Evolutionary conservation across 2,329 filamentous ascomycete species (phyloP), one percentile per base, ranked within the genome.

Genomic region (Grosmannia clavigera): DNA sequence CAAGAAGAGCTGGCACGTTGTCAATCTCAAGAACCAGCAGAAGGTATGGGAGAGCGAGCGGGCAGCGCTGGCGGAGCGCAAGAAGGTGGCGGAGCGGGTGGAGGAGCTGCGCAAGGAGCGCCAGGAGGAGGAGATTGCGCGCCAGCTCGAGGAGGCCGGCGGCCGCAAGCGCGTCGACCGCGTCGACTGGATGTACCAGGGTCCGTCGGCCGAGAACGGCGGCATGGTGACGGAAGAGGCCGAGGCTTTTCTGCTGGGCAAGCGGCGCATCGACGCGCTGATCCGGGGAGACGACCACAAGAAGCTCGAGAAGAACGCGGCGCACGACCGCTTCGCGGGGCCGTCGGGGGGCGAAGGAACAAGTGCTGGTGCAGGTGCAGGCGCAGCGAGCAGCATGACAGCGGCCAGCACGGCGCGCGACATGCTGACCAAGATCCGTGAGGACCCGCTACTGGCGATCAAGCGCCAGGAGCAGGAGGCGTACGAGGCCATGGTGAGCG

Each of bases 131-230:
- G 92, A 97, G 71, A 83, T 97, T 1, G 89, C 96, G 72, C 83
- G 85, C 58, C 81, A 97, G 65, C 90, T 96, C 60, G 94, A 96
- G 73, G 86, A 87, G 2, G 87, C 91, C 0, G 94, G 94, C 46
- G 91, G 92, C 60, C 84, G 82, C 67, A 92, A 90, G 69, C 81
- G 87, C 58, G 76, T 87, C 35, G 86, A 92, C 67, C 85, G 91
- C 43, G 92, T 99, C 31, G 94, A 97, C 68, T 99, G 94, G 90
- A 96, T 99, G 90, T 99, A 99, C 74, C 84, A 87, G 67, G 92
- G 92, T 1, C 91, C 94, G 9, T 87, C 86, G 57, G 79, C 82
- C 68, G 89, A 90, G 43, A 86, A 88, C 68, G 77, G 78, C n/a
- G 87, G 87, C 35, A 64, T 66, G 65, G 89, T 83, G 48, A 83